Percentiles rank a stretch among this genome's conserved stretches.
phyloP scores from a whole-genome alignment of 2,329 filamentous ascomycete genomes.

The Alternaria consortialis region DNA sequence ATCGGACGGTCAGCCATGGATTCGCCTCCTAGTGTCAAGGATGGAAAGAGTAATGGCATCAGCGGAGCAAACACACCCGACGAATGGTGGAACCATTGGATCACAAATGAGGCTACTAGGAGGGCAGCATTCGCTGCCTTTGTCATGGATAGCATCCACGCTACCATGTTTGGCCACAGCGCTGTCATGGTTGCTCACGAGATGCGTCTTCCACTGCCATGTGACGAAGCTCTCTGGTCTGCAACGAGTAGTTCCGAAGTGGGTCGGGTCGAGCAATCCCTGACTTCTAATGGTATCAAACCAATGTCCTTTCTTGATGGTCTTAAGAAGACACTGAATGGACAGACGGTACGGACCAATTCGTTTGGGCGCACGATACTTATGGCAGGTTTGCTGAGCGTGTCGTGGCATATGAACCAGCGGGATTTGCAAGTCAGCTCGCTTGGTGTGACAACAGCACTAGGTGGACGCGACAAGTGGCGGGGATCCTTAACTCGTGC shows the following conservation, averaged over 20 bases:
- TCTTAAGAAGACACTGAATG: slow-evolving; percentile 85
- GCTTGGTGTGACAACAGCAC: slow-evolving; percentile 78
- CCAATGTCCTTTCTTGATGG: slow-evolving; percentile 89
- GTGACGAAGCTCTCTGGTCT: slow-evolving; percentile 91
- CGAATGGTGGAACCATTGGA: slow-evolving; percentile 96
- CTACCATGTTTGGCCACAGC: slow-evolving; percentile 97
- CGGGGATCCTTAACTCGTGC: slow-evolving; percentile 82
- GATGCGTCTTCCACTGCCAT: slow-evolving; percentile 88
- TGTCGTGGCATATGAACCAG: slow-evolving; percentile 98
- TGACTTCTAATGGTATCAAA: slow-evolving; percentile 83
- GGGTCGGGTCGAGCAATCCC: slow-evolving; percentile 79
- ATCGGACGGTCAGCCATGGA: slow-evolving; percentile 87
- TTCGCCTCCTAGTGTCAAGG: slow-evolving; percentile 78
- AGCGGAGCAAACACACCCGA: slow-evolving; percentile 74
- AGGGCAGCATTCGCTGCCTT: slow-evolving; percentile 93
- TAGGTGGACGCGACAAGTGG: slow-evolving; percentile 93
- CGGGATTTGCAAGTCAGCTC: slow-evolving; percentile 91
- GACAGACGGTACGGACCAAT: slow-evolving; percentile 87
- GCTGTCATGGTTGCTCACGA: slow-evolving; percentile 98
- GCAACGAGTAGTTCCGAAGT: slow-evolving; percentile 89
- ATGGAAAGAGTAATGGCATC: slow-evolving; percentile 61
- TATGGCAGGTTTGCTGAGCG: slow-evolving; percentile 91
- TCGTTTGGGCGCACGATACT: slow-evolving; percentile 91
- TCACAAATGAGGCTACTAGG: slow-evolving; percentile 89
- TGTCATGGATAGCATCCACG: slow-evolving; percentile 93